phyloP scores from a whole-genome alignment of 306 rosid species.

The Prunus fruticosa region DNA sequence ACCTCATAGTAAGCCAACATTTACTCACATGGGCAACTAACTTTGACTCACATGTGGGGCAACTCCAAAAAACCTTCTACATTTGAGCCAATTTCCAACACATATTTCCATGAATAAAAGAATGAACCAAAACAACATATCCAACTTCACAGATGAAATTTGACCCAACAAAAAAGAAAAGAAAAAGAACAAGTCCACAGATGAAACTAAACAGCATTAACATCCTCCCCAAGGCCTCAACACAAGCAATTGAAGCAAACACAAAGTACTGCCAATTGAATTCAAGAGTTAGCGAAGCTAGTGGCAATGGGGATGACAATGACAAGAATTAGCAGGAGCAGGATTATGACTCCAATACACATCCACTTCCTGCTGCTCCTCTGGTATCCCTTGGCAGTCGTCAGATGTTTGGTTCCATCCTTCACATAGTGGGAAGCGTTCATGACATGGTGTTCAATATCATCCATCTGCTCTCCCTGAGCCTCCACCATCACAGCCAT shows the following conservation, averaged over 20 bases:
- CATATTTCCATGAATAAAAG: no score
- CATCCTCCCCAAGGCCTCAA: background rate
- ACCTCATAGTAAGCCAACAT: no score
- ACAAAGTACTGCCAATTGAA: background rate
- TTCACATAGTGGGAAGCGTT: conserved; percentile 69
- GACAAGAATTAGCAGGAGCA: conserved; percentile 52
- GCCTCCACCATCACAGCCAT: conserved; percentile 98
- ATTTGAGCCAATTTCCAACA: no score
- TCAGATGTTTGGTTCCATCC: conserved; percentile 64
- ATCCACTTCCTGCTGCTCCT: conserved; percentile 65
- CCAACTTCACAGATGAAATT: no score
- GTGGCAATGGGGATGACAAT: conserved; percentile 57
- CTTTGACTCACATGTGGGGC: no score
- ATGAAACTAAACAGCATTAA: no score
- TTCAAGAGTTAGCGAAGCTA: conserved; percentile 51
- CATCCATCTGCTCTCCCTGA: conserved; percentile 90
- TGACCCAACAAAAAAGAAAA: no score
- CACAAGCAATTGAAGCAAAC: background rate
- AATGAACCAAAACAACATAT: no score
- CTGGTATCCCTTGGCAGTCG: conserved; percentile 54
- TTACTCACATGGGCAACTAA: no score
- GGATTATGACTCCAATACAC: conserved; percentile 58
- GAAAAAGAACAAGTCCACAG: no score
- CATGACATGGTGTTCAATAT: conserved; percentile 80
- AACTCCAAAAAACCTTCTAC: no score